Base-by-base conservation (phyloP, 148 eudicot genomes). In the Chenopodium formosanum region DNA sequence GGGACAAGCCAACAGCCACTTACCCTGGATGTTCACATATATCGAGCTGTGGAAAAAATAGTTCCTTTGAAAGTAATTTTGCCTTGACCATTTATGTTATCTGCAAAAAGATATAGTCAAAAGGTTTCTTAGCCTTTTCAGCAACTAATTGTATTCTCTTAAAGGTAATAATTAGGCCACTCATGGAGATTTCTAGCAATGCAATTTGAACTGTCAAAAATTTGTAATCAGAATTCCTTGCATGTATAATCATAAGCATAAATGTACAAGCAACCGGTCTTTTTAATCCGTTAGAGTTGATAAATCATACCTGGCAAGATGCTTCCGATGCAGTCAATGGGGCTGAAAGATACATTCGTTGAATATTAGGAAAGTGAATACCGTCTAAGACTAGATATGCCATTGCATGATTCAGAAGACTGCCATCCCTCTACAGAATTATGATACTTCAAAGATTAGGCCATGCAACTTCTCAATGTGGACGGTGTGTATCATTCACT, bases 41-140 rank as follows among this genome's bases (percentile, higher is more conserved):
- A 48, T 78, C 65, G 81, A 7, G 81, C 60, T 29, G 81, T 78
- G 23, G 47, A 78, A 69, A 7, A 78, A 58, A 78, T 68, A 10
- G 47, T 68, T 31, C 47, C 58, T 1, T 72, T 78, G n/a, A 29
- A 78, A 78, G 75, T 69, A 53, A 3, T 70, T 32, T 31, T 31
- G 40, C 47, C 64, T 46, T 16, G 53, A 50, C 14, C 2, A 50
- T 11, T 50, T 5, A 0, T 37, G 44, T 37, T 37, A 37, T 37
- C 44, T 37, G 17, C 40, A 29, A 56, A 22, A 5, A 74, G 53
- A 16, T 44, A 20, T 22, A 62, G 66, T 22, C 66, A 5, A 20
- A 7, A 19, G 62, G 20, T 56, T 56, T 56, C 1, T 19, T 37
- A 70, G 74, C 50, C 32, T 37, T 48, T n/a, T 70, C 40, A 16